phyloP scores from a whole-genome alignment of 163 green algal species.

The Scenedesmus sp. region DNA sequence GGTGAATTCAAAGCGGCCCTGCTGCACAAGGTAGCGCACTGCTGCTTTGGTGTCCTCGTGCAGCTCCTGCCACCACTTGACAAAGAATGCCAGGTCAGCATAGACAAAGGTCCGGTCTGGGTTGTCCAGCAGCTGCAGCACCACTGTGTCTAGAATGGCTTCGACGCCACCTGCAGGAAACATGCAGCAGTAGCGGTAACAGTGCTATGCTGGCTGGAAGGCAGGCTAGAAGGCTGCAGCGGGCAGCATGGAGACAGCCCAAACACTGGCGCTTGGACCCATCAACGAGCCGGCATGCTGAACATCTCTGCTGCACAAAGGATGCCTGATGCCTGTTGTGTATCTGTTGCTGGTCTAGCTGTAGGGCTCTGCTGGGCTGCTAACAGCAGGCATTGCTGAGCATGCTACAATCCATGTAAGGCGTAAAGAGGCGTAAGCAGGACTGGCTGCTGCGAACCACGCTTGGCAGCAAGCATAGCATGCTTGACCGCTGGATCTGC shows the following conservation, averaged over 20 bases:
- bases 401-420: too few species aligned
- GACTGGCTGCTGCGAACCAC: too few species aligned
- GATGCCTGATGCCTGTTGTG: too few species aligned
- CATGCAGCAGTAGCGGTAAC: not conserved
- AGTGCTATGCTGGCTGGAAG: not conserved
- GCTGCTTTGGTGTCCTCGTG: conserved; percentile 54
- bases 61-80: conserved; percentile 86
- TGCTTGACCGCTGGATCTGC: too few species aligned
- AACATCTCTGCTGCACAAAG: too few species aligned
- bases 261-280: not conserved
- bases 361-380: too few species aligned
- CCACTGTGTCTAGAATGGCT: conserved; percentile 85
- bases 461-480: not conserved
- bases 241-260: not conserved
- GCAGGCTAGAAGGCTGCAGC: not conserved
- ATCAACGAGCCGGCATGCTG: too few species aligned
- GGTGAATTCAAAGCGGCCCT: conserved; percentile 85
- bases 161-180: conserved; percentile 76
- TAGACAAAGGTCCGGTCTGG: conserved; percentile 82
- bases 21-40: conserved; percentile 76
- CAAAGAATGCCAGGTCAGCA: conserved; percentile 91
- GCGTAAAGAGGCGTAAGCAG: too few species aligned
- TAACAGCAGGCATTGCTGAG: too few species aligned
- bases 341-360: too few species aligned
- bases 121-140: conserved; percentile 74